Evolutionary conservation across 192 early-diverging fungal genomes (phyloP), one percentile per base, ranked within the genome.

Genomic region (Coemansia sp.): DNA sequence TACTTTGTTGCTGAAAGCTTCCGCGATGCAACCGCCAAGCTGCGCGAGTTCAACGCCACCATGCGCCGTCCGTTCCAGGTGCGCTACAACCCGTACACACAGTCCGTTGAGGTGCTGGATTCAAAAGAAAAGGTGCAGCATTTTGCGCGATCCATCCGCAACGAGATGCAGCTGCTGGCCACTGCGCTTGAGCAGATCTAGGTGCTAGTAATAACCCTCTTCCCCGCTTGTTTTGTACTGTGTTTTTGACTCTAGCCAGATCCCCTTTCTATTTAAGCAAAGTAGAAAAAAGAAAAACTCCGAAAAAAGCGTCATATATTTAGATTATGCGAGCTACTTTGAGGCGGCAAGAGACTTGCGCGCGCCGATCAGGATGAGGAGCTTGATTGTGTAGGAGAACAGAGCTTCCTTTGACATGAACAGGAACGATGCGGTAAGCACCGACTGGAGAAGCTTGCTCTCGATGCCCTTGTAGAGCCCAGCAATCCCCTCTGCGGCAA

Each of bases 1-100:
- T 98, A 98, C 77, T 98, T 94, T 88, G 93, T 98, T 5, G 95
- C 95, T 1, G 92, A 95, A 12, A 92, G 90, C 46, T 98, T 98
- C 85, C 91, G 89, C 70, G 93, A 94, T 76, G 94, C 95, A 37
- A 95, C 95, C 76, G 87, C 90, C 65, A 88, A 95, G 69, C 89
- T 98, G 54, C 90, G 92, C 39, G 91, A 94, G 64, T 95, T 91
- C 77, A 92, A 94, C 65, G 73, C 84, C 18, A 79, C 73, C 6
- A 85, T 93, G 77, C 82, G 89, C 26, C 89, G 96, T 7, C 94
- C 95, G 18, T 98, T 96, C 85, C 89, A 90, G 47, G 90, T 95
- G 43, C 88, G 91, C 41, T 97, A 98, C 86, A 93, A 96, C 72
- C 88, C 96, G 13, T 88, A 91, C 66, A 96, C 96, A 8, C 88